Evolutionary conservation across 2,329 filamentous ascomycete genomes (phyloP).

Genomic region (Mycosphaerella sp.): DNA sequence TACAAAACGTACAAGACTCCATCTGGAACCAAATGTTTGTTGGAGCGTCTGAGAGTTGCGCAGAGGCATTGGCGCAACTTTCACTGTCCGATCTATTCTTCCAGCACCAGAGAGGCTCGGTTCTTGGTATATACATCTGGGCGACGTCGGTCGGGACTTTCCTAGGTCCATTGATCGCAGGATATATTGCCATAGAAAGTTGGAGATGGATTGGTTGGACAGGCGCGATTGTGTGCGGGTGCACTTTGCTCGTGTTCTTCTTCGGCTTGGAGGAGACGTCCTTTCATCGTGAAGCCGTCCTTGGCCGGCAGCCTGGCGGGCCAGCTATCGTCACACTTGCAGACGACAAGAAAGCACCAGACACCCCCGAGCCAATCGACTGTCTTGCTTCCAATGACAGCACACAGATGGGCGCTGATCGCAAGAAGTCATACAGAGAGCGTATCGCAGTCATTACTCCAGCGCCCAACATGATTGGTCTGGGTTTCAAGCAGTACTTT

Average conservation of each 20-base stretch:
- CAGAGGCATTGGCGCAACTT: slow-evolving; percentile 52
- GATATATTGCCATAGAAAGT: slow-evolving; percentile 44
- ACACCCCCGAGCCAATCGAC: not conserved
- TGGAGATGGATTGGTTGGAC: slow-evolving; percentile 53
- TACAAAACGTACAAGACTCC: slow-evolving; percentile 41
- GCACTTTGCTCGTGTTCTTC: slow-evolving; percentile 44
- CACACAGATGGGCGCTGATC: slow-evolving; percentile 12
- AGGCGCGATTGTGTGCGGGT: slow-evolving; percentile 45
- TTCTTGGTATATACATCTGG: slow-evolving; percentile 51
- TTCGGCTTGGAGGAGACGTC: slow-evolving; percentile 51
- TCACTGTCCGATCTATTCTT: slow-evolving; percentile 54
- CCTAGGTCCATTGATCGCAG: slow-evolving; percentile 48
- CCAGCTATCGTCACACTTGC: not conserved
- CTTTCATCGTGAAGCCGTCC: slow-evolving; percentile 42
- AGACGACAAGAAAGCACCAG: slow-evolving; percentile 16
- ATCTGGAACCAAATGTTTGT: slow-evolving; percentile 54
- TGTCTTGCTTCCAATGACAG: slow-evolving; percentile 8
- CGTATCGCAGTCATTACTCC: slow-evolving; percentile 52
- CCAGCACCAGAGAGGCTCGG: slow-evolving; percentile 50
- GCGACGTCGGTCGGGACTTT: slow-evolving; percentile 53
- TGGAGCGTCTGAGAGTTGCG: slow-evolving; percentile 51
- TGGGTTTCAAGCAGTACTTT: slow-evolving; percentile 50
- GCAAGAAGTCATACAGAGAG: slow-evolving; percentile 48
- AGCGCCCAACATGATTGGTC: slow-evolving; percentile 48
- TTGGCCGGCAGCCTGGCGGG: slow-evolving; percentile 26